These are phyloP conservation scores for Pichia deserticola DNA, from an alignment of 805 yeast species.

Conservation along the genomic window DNA sequence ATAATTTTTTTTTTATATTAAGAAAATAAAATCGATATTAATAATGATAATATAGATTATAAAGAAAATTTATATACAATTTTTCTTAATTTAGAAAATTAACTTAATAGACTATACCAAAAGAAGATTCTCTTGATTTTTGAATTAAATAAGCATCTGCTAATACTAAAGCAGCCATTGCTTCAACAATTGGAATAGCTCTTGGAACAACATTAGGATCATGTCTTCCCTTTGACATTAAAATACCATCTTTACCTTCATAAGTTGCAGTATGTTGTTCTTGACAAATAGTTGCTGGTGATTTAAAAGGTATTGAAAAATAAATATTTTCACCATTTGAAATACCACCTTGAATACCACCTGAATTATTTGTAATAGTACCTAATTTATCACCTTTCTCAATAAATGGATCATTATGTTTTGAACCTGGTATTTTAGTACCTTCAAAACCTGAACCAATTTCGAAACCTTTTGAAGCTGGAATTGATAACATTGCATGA, in stretches of 20 bases:
- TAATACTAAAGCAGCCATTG: conserved; percentile 93
- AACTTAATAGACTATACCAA: conserved; percentile 23
- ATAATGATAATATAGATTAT: too few relatives aligned
- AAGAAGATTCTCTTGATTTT: conserved; percentile 66
- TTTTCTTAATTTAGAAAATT: too few relatives aligned
- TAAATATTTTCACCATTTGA: conserved; percentile 92
- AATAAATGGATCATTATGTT: conserved; percentile 85
- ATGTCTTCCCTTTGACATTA: conserved; percentile 96
- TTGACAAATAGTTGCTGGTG: conserved; percentile 95
- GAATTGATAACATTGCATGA: conserved; percentile 96
- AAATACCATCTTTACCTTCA: conserved; percentile 78
- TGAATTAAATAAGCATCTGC: conserved; percentile 84
- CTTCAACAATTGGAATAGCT: conserved; percentile 97
- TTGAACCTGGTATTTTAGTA: conserved; percentile 81
- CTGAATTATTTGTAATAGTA: conserved; percentile 86
- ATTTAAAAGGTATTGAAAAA: conserved; percentile 93
- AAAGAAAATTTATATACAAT: too few relatives aligned
- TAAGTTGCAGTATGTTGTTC: conserved; percentile 85
- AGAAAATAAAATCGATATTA: too few relatives aligned
- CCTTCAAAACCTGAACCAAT: conserved; percentile 95
- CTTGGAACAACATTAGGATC: conserved; percentile 98
- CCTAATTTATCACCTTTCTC: conserved; percentile 58
- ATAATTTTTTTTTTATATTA: too few relatives aligned
- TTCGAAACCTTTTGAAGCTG: conserved; percentile 97
- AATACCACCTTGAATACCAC: conserved; percentile 98